These are phyloP conservation scores for Linderina pennispora DNA, from an alignment of 192 early-diverging fungal species.

Conservation along the genomic window DNA sequence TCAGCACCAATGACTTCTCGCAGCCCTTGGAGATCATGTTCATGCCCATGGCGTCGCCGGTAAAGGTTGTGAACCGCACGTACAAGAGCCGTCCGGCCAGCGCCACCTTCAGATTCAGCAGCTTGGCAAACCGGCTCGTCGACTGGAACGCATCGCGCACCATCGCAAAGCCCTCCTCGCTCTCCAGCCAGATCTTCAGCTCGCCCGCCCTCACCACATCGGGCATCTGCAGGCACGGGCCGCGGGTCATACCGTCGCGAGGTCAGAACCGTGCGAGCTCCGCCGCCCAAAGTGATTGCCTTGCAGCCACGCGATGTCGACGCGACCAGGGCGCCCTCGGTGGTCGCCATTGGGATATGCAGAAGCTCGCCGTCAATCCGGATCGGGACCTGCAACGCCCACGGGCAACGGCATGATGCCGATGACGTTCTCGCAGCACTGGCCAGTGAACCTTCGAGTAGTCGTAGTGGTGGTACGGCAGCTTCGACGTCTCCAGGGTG, in stretches of 20 bases:
- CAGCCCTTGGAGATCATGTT: constrained; percentile 97
- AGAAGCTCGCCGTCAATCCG: constrained; percentile 72
- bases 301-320: constrained; percentile 92
- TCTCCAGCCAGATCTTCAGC: constrained; percentile 72
- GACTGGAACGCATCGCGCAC: constrained; percentile 78
- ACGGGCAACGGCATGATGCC: constrained; percentile 90
- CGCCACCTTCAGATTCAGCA: constrained; percentile 74
- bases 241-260: constrained; percentile 90
- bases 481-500: constrained; percentile 54
- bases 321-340: constrained; percentile 86
- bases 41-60: constrained; percentile 98
- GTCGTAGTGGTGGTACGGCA: constrained; percentile 84
- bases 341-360: constrained; percentile 94
- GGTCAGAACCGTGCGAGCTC: constrained; percentile 71
- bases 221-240: constrained; percentile 86
- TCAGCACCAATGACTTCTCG: constrained; percentile 68
- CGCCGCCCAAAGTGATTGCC: constrained; percentile 83
- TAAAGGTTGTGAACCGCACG: constrained; percentile 83
- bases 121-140: constrained; percentile 82
- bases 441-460: constrained; percentile 83
- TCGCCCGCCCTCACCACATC: constrained; percentile 55
- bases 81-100: constrained; percentile 78
- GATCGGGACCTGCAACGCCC: constrained; percentile 86
- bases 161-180: constrained; percentile 48
- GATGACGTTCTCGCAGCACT: constrained; percentile 95